These are phyloP conservation scores for Acmispon strigosus DNA, from an alignment of 306 rosid species.

Conservation along the genomic window DNA sequence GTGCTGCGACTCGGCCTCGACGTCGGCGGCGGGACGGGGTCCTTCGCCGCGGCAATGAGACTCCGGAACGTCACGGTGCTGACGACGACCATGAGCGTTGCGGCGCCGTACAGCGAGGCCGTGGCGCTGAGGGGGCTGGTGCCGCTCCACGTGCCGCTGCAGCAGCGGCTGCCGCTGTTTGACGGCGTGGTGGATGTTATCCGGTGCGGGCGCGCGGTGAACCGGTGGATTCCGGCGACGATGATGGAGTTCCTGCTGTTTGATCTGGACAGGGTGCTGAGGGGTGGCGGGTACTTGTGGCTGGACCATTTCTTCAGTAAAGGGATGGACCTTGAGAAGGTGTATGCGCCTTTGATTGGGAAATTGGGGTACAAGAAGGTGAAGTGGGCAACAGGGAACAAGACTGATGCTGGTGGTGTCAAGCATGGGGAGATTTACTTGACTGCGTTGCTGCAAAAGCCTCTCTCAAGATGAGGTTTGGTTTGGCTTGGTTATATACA, in stretches of 20 bases:
- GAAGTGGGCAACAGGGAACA: constrained; percentile 80
- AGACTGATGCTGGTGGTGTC: constrained; percentile 50
- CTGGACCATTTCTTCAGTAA: constrained; percentile 85
- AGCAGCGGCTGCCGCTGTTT: constrained; percentile 81
- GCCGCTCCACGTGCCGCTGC: constrained; percentile 86
- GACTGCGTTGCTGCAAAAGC: constrained; percentile 88
- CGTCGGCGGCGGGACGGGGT: constrained; percentile 81
- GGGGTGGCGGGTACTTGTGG: constrained; percentile 92
- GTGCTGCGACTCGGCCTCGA: constrained; percentile 75
- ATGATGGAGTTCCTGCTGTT: constrained; percentile 75
- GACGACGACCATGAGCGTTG: constrained; percentile 82
- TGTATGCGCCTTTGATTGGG: constrained; percentile 69
- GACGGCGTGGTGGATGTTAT: constrained; percentile 83
- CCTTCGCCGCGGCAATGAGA: constrained; percentile 86
- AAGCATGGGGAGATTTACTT: constrained; percentile 79
- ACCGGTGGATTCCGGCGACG: constrained; percentile 81
- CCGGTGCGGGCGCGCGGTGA: constrained; percentile 91
- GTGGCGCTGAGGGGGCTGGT: constrained; percentile 77
- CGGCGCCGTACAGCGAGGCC: constrained; percentile 71
- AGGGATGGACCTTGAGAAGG: constrained; percentile 63
- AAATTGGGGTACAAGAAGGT: constrained; percentile 85
- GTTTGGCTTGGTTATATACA: background rate
- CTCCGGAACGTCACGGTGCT: constrained; percentile 61
- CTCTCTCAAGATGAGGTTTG: constrained; percentile 51
- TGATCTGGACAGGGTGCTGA: constrained; percentile 78